A percentile compares a stretch with the other conserved stretches of the same genome.
These are phyloP conservation scores for Rhizopogon vesiculosus DNA, from an alignment of 768 basidiomycete species.

Conservation along the genomic window DNA sequence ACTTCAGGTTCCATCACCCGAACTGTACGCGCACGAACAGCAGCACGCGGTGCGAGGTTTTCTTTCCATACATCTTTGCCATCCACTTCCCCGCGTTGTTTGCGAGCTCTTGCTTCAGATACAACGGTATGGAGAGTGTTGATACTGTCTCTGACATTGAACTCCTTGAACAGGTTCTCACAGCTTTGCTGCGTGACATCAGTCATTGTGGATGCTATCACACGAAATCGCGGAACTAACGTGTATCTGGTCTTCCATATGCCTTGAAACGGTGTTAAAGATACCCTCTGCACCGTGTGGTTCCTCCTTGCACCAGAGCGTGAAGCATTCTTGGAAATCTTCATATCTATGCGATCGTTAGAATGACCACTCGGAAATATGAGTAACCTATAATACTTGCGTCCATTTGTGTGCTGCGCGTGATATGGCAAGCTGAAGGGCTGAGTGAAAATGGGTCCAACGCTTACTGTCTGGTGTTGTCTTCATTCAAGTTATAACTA, in stretches of 20 bases:
- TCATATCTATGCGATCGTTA: constrained; percentile 33
- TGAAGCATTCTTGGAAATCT: constrained; percentile 60
- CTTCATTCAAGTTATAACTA: constrained; percentile 12
- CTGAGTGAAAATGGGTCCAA: constrained; percentile 48
- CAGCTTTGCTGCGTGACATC: constrained; percentile 51
- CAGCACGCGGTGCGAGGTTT: constrained; percentile 56
- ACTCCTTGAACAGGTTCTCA: constrained; percentile 65
- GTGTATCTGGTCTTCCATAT: constrained; percentile 64
- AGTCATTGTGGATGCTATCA: neutral
- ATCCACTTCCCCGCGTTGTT: constrained; percentile 33
- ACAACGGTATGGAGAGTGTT: constrained; percentile 69
- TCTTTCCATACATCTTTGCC: constrained; percentile 62
- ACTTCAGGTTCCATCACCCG: constrained; percentile 49
- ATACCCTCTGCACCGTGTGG: constrained; percentile 56
- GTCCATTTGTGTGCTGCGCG: constrained; percentile 51
- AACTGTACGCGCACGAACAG: constrained; percentile 58
- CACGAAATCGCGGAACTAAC: constrained; percentile 8
- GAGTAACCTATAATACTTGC: constrained; percentile 24
- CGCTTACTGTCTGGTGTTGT: constrained; percentile 35
- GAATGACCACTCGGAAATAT: neutral
- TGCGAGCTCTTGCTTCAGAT: constrained; percentile 57
- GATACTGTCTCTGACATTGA: constrained; percentile 63
- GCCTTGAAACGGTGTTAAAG: constrained; percentile 63
- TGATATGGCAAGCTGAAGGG: constrained; percentile 49
- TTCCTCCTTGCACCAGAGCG: constrained; percentile 61